These are phyloP conservation scores for Lophiotrema nucula DNA, from an alignment of 495 filamentous ascomycete genomes.

Conservation along the genomic window DNA sequence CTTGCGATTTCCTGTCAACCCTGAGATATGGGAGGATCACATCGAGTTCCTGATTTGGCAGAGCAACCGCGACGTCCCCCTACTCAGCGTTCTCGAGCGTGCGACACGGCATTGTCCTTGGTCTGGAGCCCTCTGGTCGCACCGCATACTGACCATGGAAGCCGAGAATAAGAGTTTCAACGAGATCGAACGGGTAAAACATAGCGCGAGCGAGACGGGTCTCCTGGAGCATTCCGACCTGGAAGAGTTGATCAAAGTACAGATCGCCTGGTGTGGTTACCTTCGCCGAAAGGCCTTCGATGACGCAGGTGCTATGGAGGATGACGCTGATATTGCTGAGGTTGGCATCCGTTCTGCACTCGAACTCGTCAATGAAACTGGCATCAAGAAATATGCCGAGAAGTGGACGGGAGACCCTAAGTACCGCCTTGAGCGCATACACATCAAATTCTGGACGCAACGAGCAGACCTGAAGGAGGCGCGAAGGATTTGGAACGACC, in stretches of 20 bases:
- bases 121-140: constrained; percentile 87
- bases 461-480: constrained; percentile 66
- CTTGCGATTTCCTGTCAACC: constrained; percentile 66
- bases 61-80: constrained; percentile 34
- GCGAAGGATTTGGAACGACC: constrained; percentile 68
- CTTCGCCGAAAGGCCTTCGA: constrained; percentile 79
- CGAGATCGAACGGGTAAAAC: constrained; percentile 86
- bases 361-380: constrained; percentile 75
- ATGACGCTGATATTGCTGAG: constrained; percentile 87
- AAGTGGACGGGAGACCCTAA: constrained; percentile 79
- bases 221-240: constrained; percentile 73
- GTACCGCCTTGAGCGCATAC: constrained; percentile 84
- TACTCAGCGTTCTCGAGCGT: constrained; percentile 60
- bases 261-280: constrained; percentile 89
- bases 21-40: constrained; percentile 76
- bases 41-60: constrained; percentile 66
- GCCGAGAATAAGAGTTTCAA: constrained; percentile 67
- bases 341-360: constrained; percentile 82
- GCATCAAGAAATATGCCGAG: constrained; percentile 71
- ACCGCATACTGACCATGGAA: constrained; percentile 80
- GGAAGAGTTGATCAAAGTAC: constrained; percentile 82
- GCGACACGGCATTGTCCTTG: constrained; percentile 87
- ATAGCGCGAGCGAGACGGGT: constrained; percentile 80
- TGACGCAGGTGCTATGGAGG: constrained; percentile 64
- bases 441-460: constrained; percentile 85